Evolutionary conservation across 2,329 filamentous ascomycete species (phyloP).

Genomic region (Ophiostoma perfectum): DNA sequence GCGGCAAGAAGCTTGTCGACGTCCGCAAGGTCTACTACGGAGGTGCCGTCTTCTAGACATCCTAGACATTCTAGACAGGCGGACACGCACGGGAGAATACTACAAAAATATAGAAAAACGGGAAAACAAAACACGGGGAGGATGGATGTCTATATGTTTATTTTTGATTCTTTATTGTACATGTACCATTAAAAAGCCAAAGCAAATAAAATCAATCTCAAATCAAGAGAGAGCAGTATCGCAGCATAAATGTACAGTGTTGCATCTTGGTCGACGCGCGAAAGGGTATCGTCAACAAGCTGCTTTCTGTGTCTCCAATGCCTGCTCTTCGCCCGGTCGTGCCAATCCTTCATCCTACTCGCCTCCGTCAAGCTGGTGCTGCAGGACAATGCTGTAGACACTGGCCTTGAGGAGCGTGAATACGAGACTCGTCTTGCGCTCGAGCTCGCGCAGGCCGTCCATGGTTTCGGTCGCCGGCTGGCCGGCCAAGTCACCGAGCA

Average conservation of each 20-base stretch:
- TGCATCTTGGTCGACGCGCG: conserved; percentile 18
- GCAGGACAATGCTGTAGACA: conserved; percentile 96
- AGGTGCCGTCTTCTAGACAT: conserved; percentile 52
- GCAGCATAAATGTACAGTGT: not conserved
- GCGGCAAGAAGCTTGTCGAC: conserved; percentile 94
- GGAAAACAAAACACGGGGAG: not conserved
- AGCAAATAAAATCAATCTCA: conserved; percentile 12
- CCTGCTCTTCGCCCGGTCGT: conserved; percentile 30
- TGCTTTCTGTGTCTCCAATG: not conserved
- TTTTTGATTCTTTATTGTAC: conserved; percentile 9
- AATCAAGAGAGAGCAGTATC: not conserved
- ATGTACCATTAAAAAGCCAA: conserved; percentile 10
- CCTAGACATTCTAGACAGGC: conserved; percentile 33
- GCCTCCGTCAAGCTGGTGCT: conserved; percentile 86
- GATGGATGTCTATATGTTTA: conserved; percentile 1
- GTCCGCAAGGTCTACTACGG: conserved; percentile 96
- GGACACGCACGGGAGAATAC: not conserved
- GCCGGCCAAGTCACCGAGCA: conserved; percentile 59
- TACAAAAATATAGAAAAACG: not conserved
- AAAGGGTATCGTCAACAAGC: conserved; percentile 23
- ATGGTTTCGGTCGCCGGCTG: conserved; percentile 75
- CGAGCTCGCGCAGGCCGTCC: conserved; percentile 78
- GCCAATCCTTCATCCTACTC: conserved; percentile 33
- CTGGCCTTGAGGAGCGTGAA: conserved; percentile 96
- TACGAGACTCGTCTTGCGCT: conserved; percentile 89